These are phyloP conservation scores for Naganishia onofrii DNA, from an alignment of 768 basidiomycete genomes.

Conservation along the genomic window DNA sequence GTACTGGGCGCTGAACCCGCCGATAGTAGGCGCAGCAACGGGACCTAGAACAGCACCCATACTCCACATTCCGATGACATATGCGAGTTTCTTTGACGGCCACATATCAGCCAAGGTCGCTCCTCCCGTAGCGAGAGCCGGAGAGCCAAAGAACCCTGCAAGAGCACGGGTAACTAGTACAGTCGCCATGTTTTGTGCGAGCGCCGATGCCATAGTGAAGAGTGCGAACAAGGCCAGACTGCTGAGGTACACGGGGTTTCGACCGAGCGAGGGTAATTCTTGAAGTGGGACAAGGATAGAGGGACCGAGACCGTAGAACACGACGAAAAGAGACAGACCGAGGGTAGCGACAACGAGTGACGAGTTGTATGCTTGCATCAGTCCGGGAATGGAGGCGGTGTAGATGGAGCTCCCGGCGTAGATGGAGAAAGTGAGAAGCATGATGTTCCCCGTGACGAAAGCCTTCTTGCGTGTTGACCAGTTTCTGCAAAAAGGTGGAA, in stretches of 20 bases:
- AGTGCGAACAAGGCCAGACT: conserved; percentile 36
- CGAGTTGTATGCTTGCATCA: conserved; percentile 38
- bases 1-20: conserved; percentile 35
- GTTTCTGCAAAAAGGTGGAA: conserved; percentile 21
- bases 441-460: conserved; percentile 36
- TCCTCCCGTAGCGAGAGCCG: conserved; percentile 41
- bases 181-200: conserved; percentile 37
- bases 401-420: conserved; percentile 38
- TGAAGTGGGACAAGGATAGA: conserved; percentile 39
- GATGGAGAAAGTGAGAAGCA: conserved; percentile 39
- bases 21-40: conserved; percentile 37
- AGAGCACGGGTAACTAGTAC: conserved; percentile 36
- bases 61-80: conserved; percentile 39
- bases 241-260: conserved; percentile 37
- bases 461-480: conserved; percentile 36
- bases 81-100: conserved; percentile 34
- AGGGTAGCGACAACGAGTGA: conserved; percentile 33
- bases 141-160: conserved; percentile 41
- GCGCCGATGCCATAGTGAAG: conserved; percentile 22
- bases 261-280: conserved; percentile 40
- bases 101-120: conserved; percentile 41
- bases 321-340: conserved; percentile 41
- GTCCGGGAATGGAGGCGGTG: conserved; percentile 35
- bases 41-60: conserved; percentile 40
- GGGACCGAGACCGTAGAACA: conserved; percentile 35